A percentile compares a stretch with the other conserved stretches of the same genome.
Conservation (phyloP, 192 early-diverging fungal genomes). For the Tieghemiomyces parasiticus region DNA sequence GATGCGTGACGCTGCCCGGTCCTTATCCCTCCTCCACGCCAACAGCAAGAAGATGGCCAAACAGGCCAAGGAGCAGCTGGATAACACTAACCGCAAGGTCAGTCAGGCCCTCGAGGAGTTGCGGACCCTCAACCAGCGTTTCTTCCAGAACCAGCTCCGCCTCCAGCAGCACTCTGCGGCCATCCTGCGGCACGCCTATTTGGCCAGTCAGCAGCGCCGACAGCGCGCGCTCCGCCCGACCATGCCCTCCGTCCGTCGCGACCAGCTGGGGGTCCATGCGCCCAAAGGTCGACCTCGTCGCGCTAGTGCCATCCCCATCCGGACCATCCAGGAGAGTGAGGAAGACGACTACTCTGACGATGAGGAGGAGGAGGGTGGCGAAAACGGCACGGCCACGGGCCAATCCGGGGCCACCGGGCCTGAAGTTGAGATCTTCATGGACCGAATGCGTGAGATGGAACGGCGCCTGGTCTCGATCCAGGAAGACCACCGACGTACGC, state of each 20-base stretch:
- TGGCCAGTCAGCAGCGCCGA: too few relatives aligned
- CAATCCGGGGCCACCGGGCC: not conserved
- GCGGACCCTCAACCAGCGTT: conserved; percentile 29
- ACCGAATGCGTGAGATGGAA: conserved; percentile 7
- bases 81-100: conserved; percentile 33
- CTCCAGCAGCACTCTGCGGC: conserved; percentile 39
- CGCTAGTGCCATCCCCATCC: too few relatives aligned
- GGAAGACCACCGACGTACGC: not conserved
- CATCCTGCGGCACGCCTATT: conserved; percentile 17
- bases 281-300: not conserved
- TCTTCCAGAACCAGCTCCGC: conserved; percentile 24
- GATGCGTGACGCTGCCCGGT: conserved; percentile 39
- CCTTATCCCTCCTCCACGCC: conserved; percentile 31
- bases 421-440: not conserved
- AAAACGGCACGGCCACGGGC: not conserved
- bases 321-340: not conserved
- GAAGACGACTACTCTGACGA: not conserved
- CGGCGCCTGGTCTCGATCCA: not conserved
- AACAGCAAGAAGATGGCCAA: conserved; percentile 32
- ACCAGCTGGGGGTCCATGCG: too few relatives aligned
- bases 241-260: too few relatives aligned
- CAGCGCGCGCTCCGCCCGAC: too few relatives aligned
- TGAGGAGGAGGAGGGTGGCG: not conserved
- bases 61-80: conserved; percentile 33
- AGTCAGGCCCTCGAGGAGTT: conserved; percentile 31